Evolutionary conservation across 2,329 filamentous ascomycete genomes (phyloP).

Genomic region (Aureobasidium sp.): DNA sequence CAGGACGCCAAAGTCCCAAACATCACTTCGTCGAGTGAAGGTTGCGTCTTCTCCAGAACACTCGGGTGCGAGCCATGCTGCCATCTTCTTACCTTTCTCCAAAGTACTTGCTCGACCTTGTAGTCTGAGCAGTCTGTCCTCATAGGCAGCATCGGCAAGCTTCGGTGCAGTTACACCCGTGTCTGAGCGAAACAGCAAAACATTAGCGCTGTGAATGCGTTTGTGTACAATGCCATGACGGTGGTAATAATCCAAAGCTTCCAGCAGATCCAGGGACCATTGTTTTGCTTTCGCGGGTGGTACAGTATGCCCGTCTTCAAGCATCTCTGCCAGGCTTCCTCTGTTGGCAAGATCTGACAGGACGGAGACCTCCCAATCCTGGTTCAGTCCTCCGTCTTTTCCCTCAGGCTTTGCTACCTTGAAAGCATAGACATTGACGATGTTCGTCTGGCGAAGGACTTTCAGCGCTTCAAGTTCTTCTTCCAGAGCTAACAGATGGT

Average conservation of each 20-base stretch:
- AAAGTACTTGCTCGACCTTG: background rate
- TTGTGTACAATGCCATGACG: constrained; percentile 70
- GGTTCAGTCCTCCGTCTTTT: background rate
- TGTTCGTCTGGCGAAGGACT: constrained; percentile 62
- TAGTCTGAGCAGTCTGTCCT: constrained; percentile 29
- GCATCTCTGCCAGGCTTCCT: constrained; percentile 70
- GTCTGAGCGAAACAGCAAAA: constrained; percentile 63
- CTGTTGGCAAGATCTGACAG: constrained; percentile 71
- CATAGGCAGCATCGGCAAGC: constrained; percentile 64
- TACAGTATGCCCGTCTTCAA: constrained; percentile 60
- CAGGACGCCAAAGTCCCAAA: constrained; percentile 91
- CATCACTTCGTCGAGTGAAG: constrained; percentile 66
- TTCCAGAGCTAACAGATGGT: constrained; percentile 68
- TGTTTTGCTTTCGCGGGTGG: constrained; percentile 68
- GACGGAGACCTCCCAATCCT: constrained; percentile 62
- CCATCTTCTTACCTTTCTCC: constrained; percentile 28
- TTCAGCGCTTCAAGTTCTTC: constrained; percentile 67
- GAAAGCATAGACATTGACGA: constrained; percentile 70
- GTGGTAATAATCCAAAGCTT: constrained; percentile 81
- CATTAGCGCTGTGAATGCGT: constrained; percentile 69
- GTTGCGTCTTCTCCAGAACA: constrained; percentile 34
- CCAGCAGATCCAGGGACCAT: constrained; percentile 86
- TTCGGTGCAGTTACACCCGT: constrained; percentile 61
- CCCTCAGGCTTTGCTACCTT: constrained; percentile 45
- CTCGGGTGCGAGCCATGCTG: constrained; percentile 25